These are phyloP conservation scores for Tolypocladium album DNA, from an alignment of 2,329 filamentous ascomycete genomes.

Conservation along the genomic window DNA sequence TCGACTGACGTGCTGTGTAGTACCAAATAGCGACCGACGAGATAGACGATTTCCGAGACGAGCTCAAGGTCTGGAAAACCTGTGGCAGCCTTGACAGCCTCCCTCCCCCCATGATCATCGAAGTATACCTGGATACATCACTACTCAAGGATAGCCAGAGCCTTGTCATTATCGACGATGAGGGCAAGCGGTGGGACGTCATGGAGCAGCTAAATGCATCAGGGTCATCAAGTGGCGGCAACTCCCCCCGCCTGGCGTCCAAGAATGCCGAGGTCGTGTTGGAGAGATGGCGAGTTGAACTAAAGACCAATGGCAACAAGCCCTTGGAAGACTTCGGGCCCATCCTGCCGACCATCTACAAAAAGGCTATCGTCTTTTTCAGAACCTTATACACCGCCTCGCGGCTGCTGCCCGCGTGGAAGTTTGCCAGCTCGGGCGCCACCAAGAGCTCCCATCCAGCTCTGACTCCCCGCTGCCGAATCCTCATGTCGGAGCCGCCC, in stretches of 20 bases:
- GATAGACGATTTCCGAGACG: constrained; percentile 75
- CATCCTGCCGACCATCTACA: constrained; percentile 79
- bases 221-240: constrained; percentile 38
- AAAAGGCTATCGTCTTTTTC: constrained; percentile 93
- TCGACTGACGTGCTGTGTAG: constrained; percentile 33
- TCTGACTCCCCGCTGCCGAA: constrained; percentile 71
- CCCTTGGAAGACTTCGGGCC: constrained; percentile 48
- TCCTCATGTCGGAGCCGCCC: constrained; percentile 51
- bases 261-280: constrained; percentile 66
- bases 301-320: constrained; percentile 45
- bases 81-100: constrained; percentile 67
- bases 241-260: constrained; percentile 26
- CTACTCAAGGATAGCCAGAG: constrained; percentile 74
- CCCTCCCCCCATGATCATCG: constrained; percentile 78
- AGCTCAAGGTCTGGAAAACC: constrained; percentile 70
- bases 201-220: constrained; percentile 66
- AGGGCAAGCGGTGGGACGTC: constrained; percentile 89
- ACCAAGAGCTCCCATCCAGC: constrained; percentile 57
- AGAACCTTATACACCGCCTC: constrained; percentile 76
- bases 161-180: constrained; percentile 76
- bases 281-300: constrained; percentile 82
- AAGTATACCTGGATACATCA: constrained; percentile 77
- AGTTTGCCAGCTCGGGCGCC: constrained; percentile 62
- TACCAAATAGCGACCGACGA: constrained; percentile 94
- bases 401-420: constrained; percentile 77